Evolutionary conservation across 1,284 basidiomycete species (phyloP).

Genomic region (Neotropicomus parvogracilis): DNA sequence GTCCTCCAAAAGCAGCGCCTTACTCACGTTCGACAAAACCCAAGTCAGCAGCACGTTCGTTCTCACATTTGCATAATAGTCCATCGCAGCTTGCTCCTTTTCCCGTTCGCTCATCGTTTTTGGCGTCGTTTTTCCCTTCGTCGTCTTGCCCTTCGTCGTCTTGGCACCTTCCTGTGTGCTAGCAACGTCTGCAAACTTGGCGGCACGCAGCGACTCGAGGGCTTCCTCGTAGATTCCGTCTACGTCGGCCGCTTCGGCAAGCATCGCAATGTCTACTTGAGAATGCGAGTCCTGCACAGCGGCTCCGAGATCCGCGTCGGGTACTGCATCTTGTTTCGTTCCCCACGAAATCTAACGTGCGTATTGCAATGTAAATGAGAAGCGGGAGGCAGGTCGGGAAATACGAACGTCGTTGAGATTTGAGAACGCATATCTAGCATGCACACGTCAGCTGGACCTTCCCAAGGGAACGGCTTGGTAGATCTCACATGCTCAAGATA

Average conservation of each 20-base stretch:
- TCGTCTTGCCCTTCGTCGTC: slow-evolving; percentile 10
- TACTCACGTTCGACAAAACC: slow-evolving; percentile 77
- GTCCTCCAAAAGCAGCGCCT: not conserved
- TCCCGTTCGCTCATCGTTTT: slow-evolving; percentile 45
- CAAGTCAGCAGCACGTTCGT: slow-evolving; percentile 89
- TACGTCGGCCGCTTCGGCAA: slow-evolving; percentile 82
- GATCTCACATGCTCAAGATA: slow-evolving; percentile 69
- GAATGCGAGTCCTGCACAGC: slow-evolving; percentile 76
- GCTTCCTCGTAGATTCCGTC: slow-evolving; percentile 90
- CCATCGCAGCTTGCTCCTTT: slow-evolving; percentile 75
- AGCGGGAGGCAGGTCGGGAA: not conserved
- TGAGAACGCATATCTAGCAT: slow-evolving; percentile 67
- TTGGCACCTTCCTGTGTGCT: slow-evolving; percentile 9
- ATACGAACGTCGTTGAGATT: slow-evolving; percentile 71
- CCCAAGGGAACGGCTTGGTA: not conserved
- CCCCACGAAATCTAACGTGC: slow-evolving; percentile 77
- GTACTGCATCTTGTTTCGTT: slow-evolving; percentile 75
- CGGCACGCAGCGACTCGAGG: slow-evolving; percentile 73
- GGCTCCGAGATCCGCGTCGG: slow-evolving; percentile 74
- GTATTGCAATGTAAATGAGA: not conserved
- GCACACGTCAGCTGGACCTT: slow-evolving; percentile 2
- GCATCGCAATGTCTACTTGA: slow-evolving; percentile 86
- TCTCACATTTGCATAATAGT: slow-evolving; percentile 86
- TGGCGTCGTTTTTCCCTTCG: slow-evolving; percentile 25
- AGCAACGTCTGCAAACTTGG: slow-evolving; percentile 47